These are phyloP conservation scores for Arabis alpina DNA, from an alignment of 345 rosid genomes.

Conservation along the genomic window DNA sequence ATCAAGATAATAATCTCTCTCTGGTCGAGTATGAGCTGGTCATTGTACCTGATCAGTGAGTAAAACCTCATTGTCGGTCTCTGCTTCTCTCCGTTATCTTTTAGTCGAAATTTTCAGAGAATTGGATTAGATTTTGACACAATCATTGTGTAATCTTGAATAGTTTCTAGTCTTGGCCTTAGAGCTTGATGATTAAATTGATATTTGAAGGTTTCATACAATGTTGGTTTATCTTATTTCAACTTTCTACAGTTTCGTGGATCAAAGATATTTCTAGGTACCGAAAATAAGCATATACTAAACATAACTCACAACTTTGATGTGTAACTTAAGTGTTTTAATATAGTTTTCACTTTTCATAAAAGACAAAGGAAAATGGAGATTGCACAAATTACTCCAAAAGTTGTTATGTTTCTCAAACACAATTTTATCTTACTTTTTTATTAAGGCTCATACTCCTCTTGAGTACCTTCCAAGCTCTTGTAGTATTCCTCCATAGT, in stretches of 20 bases:
- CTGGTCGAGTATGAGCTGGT: conserved; percentile 57
- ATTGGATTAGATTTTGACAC: conserved; percentile 6
- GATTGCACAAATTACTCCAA: conserved; percentile 23
- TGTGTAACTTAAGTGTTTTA: conserved; percentile 23
- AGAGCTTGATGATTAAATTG: neutral
- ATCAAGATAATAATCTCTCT: conserved; percentile 52
- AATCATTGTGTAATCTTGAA: conserved; percentile 7
- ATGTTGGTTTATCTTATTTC: neutral
- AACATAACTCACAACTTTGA: conserved; percentile 34
- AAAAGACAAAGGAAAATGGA: conserved; percentile 25
- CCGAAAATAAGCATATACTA: neutral
- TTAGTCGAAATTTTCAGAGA: neutral
- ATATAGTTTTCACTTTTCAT: conserved; percentile 16
- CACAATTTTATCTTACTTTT: neutral
- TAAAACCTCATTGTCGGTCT: neutral
- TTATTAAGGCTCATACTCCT: conserved; percentile 52
- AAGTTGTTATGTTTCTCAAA: conserved; percentile 16
- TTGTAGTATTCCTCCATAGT: conserved; percentile 61
- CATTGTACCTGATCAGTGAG: conserved; percentile 28
- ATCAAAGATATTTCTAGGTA: neutral
- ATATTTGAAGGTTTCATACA: neutral
- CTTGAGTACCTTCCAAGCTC: conserved; percentile 45
- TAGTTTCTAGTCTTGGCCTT: conserved; percentile 4
- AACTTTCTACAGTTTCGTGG: neutral
- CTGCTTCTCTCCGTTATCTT: neutral